Base-by-base conservation (phyloP, 2,329 filamentous ascomycete genomes). In the Aspergillus sp. region DNA sequence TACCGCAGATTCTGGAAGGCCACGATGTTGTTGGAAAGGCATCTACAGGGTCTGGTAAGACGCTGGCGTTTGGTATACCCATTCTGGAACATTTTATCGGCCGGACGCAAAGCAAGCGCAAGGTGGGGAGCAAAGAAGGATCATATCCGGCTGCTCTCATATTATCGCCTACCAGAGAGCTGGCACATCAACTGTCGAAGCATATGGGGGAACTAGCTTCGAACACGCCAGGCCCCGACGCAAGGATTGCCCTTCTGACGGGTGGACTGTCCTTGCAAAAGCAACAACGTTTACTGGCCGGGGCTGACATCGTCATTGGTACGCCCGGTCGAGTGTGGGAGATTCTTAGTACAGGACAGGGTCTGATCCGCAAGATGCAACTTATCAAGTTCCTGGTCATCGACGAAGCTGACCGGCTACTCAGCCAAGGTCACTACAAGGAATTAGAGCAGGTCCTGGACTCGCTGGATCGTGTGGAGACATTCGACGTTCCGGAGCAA, bases 241-340 rank as follows among this genome's bases (percentile, higher is more conserved):
- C 78, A 2, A 69, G 64, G 9, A 74, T 96, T n/a, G 89, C 87
- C 44, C 88, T 91, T 0, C 77, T 98, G 5, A 98, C 91, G 0
- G 93, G 93, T 57, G 93, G 93, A 36, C 69, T 98, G 30, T 94
- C 93, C 2, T 78, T 96, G n/a, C 85, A 93, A 54, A 98, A 98
- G 69, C 93, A 98, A 63, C 85, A 94, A 60, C 80, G 93, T 42
- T 82, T 91, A 59, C 70, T 98, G 27, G 78, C 82, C 41, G 82
- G 83, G 59, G 91, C 91, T 2, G 89, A 98, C 59, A 86, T 98
- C 43, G 81, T 98, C n/a, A 80, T 98, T 47, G 91, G 83, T 43
- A 96, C 93, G 0, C 93, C 93, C 0, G 93, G 93, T 27, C 82
- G 93, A 50, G 68, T 97, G 41, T 98, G 93, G 93, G 93, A 98